A percentile compares a stretch with the other conserved stretches of the same genome.
Evolutionary conservation across 2,329 filamentous ascomycete genomes (phyloP).

Genomic region (Sarocladium oryzae): DNA sequence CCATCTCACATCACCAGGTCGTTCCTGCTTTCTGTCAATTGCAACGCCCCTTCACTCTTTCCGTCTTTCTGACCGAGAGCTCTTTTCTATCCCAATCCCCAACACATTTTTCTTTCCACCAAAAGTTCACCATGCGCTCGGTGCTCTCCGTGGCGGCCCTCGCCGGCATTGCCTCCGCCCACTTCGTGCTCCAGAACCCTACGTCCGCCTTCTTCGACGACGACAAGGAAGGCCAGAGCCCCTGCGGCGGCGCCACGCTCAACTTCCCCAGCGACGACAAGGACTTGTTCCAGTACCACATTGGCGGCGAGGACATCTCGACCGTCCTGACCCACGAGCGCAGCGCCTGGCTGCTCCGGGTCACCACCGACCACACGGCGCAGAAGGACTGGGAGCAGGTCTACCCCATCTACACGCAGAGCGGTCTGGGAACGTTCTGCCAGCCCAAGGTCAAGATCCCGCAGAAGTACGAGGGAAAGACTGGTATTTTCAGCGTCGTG

Average conservation of each 20-base stretch:
- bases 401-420: conserved; percentile 47
- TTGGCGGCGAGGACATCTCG: conserved; percentile 48
- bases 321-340: conserved; percentile 43
- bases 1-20: too few species aligned
- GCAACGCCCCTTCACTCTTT: too few species aligned
- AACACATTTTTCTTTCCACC: too few species aligned
- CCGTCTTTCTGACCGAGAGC: too few species aligned
- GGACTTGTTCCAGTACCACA: conserved; percentile 50
- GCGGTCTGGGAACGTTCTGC: conserved; percentile 49
- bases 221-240: conserved; percentile 36
- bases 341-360: conserved; percentile 51
- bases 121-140: conserved; percentile 29
- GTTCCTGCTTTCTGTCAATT: too few species aligned
- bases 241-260: conserved; percentile 49
- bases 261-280: conserved; percentile 35
- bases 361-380: conserved; percentile 43
- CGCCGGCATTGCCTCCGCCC: conserved; percentile 36
- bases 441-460: conserved; percentile 42
- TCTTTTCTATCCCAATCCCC: too few species aligned
- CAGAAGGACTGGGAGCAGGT: conserved; percentile 47
- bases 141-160: conserved; percentile 26
- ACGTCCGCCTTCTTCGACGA: conserved; percentile 40
- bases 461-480: conserved; percentile 43
- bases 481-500: conserved; percentile 48
- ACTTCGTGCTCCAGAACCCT: conserved; percentile 48